Evolutionary conservation across 768 basidiomycete genomes (phyloP).

Genomic region (Suillus subaureus): DNA sequence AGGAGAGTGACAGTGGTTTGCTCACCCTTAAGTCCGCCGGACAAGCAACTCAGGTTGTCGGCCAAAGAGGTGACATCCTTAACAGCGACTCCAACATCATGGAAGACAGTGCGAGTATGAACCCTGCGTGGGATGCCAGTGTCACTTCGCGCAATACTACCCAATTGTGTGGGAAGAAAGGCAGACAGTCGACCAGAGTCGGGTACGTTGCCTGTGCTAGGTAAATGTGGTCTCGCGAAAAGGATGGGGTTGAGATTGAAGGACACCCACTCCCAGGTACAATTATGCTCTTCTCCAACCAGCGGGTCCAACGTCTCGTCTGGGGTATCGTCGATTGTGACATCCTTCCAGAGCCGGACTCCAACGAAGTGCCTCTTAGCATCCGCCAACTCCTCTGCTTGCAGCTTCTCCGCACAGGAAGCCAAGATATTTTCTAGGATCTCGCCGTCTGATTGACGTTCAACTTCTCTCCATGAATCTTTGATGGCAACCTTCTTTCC

Average conservation of each 20-base stretch:
- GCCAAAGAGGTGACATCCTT: too few relatives aligned
- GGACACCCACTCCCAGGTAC: slow-evolving; percentile 1
- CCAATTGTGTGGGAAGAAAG: too few relatives aligned
- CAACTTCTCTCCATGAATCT: neutral
- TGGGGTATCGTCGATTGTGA: neutral
- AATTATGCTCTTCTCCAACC: neutral
- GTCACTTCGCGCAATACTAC: too few relatives aligned
- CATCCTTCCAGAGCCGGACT: neutral
- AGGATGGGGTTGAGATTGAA: neutral
- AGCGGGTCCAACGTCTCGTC: slow-evolving; percentile 8
- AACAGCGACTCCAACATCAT: too few relatives aligned
- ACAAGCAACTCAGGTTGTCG: too few relatives aligned
- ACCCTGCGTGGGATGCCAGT: too few relatives aligned
- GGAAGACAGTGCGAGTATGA: too few relatives aligned
- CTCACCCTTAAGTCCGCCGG: too few relatives aligned
- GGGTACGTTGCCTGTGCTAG: neutral
- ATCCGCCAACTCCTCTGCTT: neutral
- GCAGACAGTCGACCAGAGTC: too few relatives aligned
- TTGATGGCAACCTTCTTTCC: neutral
- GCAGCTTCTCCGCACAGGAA: neutral
- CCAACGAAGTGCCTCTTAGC: too few relatives aligned
- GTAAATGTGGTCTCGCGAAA: neutral
- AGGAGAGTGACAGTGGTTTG: too few relatives aligned
- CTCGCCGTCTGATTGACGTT: neutral
- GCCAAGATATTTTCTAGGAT: too few relatives aligned